These are phyloP conservation scores for Globisporangium abappressorium DNA, from an alignment of 352 stramenopile genomes.

Conservation along the genomic window DNA sequence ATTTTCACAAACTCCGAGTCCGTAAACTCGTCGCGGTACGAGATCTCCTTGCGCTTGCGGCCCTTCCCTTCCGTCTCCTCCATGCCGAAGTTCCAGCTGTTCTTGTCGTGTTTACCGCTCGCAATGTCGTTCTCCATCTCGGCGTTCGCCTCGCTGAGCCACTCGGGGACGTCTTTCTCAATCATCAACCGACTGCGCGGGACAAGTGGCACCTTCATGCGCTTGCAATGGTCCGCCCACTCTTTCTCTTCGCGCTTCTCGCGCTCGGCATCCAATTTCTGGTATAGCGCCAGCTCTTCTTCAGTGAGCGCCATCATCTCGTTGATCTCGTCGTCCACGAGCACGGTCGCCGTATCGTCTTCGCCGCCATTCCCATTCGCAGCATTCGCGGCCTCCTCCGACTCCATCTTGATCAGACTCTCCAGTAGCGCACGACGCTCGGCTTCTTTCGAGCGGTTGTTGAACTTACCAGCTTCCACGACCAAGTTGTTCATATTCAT, in stretches of 20 bases:
- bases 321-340: conserved; percentile 86
- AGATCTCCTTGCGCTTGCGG: conserved; percentile 83
- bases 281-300: conserved; percentile 78
- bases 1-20: conserved; percentile 88
- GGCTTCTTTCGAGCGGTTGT: conserved; percentile 84
- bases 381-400: conserved; percentile 72
- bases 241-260: conserved; percentile 56
- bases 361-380: conserved; percentile 37
- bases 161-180: conserved; percentile 67
- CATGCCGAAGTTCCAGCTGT: conserved; percentile 63
- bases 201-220: conserved; percentile 36
- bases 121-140: conserved; percentile 56
- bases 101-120: conserved; percentile 51
- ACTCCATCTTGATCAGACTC: conserved; percentile 88
- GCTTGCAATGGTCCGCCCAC: conserved; percentile 69
- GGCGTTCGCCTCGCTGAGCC: conserved; percentile 70
- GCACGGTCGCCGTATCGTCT: conserved; percentile 59
- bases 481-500: conserved; percentile 93
- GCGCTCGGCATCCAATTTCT: conserved; percentile 66
- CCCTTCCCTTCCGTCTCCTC: conserved; percentile 31
- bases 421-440: conserved; percentile 83
- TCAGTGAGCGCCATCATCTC: conserved; percentile 89
- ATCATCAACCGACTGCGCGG: conserved; percentile 64
- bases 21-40: conserved; percentile 82
- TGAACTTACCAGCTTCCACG: conserved; percentile 87